Evolutionary conservation across 2,329 filamentous ascomycete species (phyloP), one percentile per base, ranked within the genome.

Genomic region (Dryadomyces quercivorus): DNA sequence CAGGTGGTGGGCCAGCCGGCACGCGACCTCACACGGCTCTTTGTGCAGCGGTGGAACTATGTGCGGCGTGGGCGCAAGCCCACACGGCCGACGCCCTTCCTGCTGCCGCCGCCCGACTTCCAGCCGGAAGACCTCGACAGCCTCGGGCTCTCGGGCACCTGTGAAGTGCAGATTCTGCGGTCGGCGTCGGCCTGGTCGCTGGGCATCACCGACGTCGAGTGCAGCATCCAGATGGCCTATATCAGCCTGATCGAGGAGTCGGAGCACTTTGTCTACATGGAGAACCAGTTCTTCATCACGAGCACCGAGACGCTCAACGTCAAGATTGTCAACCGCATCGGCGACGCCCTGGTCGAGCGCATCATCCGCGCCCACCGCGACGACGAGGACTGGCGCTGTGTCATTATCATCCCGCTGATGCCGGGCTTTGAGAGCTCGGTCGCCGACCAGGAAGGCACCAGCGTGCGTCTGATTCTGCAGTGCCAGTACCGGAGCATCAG

Each of bases 391-490:
- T 98, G 93, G 93, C 84, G 88, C 59, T 89, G 87, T 43, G 84
- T 90, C 57, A 86, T 97, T 59, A 70, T 97, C 58, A 94, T 98
- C 56, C 93, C 93, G 1, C 75, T 98, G 36, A 94, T 98, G 83
- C 93, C 93, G n/a, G 93, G 93, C 2, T 98, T 97, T 70, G 91
- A 97, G 69, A 96, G 95, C 64, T 94, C 90, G 0, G 92, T 98
- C 20, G 90, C 95, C 61, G 85, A 89, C 60, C 88, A 93, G 62
- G 92, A 96, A 61, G 93, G 93, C 44, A 95, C 88, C 40, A 96
- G 91, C 69, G 87, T 98, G 45, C 84, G 93, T 54, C 72, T 97
- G 58, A 98, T 97, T 66, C 89, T 98, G 80, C 90, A 95, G 69
- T 96, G 91, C 65, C 93, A 98, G 69, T 97, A 90, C 69, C 85